Conservation (phyloP, 495 filamentous ascomycete species). For the Lophiostoma macrostomum region DNA sequence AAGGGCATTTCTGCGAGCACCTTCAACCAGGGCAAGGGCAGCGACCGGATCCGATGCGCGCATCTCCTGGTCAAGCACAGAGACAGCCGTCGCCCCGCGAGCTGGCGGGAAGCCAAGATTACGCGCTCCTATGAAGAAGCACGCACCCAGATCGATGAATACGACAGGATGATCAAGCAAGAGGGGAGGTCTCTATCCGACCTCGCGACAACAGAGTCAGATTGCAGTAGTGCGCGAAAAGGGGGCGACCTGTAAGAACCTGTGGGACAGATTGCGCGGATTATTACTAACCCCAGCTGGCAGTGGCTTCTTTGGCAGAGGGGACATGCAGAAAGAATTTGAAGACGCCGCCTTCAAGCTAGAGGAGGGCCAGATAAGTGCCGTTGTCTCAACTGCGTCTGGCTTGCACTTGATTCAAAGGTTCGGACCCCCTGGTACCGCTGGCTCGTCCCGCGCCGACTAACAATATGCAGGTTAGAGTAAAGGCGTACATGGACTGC, state of each 20-base stretch:
- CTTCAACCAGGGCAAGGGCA: constrained; percentile 51
- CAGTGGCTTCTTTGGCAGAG: constrained; percentile 84
- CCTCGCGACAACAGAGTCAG: constrained; percentile 81
- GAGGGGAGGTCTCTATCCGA: constrained; percentile 63
- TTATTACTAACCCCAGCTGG: constrained; percentile 8
- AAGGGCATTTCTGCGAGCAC: constrained; percentile 32
- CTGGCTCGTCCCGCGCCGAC: background rate
- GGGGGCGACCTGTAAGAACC: constrained; percentile 75
- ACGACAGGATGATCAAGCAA: constrained; percentile 73
- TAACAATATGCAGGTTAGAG: constrained; percentile 13
- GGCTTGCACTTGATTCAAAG: constrained; percentile 94
- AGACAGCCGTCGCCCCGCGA: constrained; percentile 79
- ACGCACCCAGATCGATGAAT: constrained; percentile 64
- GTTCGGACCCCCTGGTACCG: constrained; percentile 45
- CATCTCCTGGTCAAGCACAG: constrained; percentile 92
- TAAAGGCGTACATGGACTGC: too few species aligned
- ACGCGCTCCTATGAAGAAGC: constrained; percentile 87
- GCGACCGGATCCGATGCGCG: constrained; percentile 87
- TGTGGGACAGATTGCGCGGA: background rate
- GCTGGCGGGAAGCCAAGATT: constrained; percentile 87
- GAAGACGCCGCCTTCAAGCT: constrained; percentile 90
- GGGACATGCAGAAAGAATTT: constrained; percentile 99
- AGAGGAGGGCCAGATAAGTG: constrained; percentile 78
- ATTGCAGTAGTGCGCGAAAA: constrained; percentile 93
- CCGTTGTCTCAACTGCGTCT: constrained; percentile 85